These are phyloP conservation scores for Abrus precatorius DNA, from an alignment of 306 rosid genomes.

Conservation along the genomic window DNA sequence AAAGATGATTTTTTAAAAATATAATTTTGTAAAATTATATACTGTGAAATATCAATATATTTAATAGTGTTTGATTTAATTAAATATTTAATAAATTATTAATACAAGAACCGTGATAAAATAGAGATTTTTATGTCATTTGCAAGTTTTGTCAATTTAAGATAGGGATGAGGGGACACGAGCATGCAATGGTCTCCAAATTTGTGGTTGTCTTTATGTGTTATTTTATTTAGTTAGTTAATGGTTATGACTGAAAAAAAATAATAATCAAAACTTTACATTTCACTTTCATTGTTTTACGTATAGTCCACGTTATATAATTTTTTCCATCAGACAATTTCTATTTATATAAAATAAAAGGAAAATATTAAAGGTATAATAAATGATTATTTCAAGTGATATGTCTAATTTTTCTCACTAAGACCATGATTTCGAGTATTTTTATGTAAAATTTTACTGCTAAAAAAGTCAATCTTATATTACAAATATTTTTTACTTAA, in stretches of 20 bases:
- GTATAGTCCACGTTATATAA: background rate
- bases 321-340: background rate
- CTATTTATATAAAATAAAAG: background rate
- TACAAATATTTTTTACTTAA: no score
- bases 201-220: background rate
- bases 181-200: background rate
- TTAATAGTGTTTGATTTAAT: background rate
- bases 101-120: slow-evolving; percentile 2
- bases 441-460: no score
- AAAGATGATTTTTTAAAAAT: background rate
- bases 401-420: no score
- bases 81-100: background rate
- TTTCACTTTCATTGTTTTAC: background rate
- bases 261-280: no score
- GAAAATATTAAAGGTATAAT: background rate
- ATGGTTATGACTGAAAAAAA: background rate
- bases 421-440: no score
- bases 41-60: background rate
- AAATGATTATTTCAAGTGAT: no score
- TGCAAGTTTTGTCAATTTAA: background rate
- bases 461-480: no score
- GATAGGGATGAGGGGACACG: background rate
- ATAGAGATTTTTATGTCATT: background rate
- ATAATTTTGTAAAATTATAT: background rate
- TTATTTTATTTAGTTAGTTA: background rate